A percentile compares a stretch with the other conserved stretches of the same genome.
phyloP scores from a whole-genome alignment of 441 rosid genomes.

The Adansonia madagascariensis region DNA sequence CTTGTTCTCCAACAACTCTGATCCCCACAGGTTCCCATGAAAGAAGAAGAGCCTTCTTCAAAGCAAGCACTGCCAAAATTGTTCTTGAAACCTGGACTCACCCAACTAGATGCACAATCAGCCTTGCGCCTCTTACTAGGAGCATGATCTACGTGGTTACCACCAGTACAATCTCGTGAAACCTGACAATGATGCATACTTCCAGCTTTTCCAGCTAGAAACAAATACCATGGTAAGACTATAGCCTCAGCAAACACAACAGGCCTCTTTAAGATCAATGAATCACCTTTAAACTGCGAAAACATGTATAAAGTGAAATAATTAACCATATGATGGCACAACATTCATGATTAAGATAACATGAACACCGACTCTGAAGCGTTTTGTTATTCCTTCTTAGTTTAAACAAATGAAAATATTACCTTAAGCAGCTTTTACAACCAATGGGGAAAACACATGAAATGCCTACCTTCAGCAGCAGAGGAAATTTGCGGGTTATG shows the following conservation, averaged over 20 bases:
- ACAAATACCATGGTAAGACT: constrained; percentile 76
- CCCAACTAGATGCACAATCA: constrained; percentile 32
- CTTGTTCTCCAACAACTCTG: constrained; percentile 32
- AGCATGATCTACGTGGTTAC: constrained; percentile 37
- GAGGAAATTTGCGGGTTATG: constrained; percentile 71
- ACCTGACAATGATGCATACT: constrained; percentile 30
- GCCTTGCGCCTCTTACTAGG: constrained; percentile 60
- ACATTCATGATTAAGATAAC: neutral
- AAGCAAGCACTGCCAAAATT: constrained; percentile 23
- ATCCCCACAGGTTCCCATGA: constrained; percentile 28
- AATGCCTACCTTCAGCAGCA: constrained; percentile 51
- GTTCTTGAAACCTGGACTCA: constrained; percentile 28
- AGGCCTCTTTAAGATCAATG: constrained; percentile 41
- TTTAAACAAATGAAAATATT: neutral
- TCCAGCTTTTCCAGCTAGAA: constrained; percentile 56
- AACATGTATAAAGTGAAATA: constrained; percentile 22
- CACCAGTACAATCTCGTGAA: constrained; percentile 27
- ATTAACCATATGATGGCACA: constrained; percentile 8
- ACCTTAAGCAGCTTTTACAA: constrained; percentile 11
- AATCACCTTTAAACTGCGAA: constrained; percentile 53
- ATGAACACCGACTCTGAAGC: neutral
- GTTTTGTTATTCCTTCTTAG: neutral
- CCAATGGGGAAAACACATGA: constrained; percentile 13
- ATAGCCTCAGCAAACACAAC: constrained; percentile 66
- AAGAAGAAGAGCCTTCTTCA: constrained; percentile 26